Evolutionary conservation across 176 grass and related monocot species (phyloP), one percentile per base, ranked within the genome.

Genomic region (Raddia guianensis): DNA sequence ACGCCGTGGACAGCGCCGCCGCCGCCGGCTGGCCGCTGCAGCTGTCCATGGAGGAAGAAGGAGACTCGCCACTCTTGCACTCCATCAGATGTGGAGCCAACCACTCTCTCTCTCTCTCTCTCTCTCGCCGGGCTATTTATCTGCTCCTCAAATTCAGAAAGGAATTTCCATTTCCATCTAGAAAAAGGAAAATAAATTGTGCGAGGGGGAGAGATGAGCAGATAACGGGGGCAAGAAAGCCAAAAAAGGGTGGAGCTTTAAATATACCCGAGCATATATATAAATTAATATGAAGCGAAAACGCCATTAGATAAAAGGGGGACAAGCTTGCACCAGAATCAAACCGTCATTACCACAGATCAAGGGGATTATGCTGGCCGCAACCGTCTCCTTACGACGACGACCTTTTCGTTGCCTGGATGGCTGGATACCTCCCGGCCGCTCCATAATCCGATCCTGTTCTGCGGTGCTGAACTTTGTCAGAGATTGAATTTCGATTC

Each of bases 1-100:
- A 60, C 9, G 88, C 72, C 13, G 86, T 78, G 59, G 88, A 90
- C 42, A 70, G 55, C 68, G 6, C 79, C 46, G 88, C 0, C 21
- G 14, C 4, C n/a, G n/a, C 33, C 13, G 74, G 72, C 60, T 81
- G 66, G 86, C 53, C 53, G 42, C 66, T 69, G 73, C 86, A 86
- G 83, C 89, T 94, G 27, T 94, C 92, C 78, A 84, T 91, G 78
- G 92, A 94, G 44, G 92, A 91, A 47, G 86, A 62, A n/a, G 82
- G 82, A 10, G 86, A 86, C 45, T 66, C 11, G 9, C 68, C 49
- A 3, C 65, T 63, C 47, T 64, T 79, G 70, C 82, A 65, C 65
- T 76, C 65, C 76, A 61, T 70, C 46, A 7, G 14, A 11, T 18
- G 47, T 5, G 32, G 47, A 64, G 46, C 57, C 43, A 76, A 6